A percentile compares a stretch with the other conserved stretches of the same genome.
These are phyloP conservation scores for Corynascus novoguineensis DNA, from an alignment of 495 filamentous ascomycete species.

Conservation along the genomic window DNA sequence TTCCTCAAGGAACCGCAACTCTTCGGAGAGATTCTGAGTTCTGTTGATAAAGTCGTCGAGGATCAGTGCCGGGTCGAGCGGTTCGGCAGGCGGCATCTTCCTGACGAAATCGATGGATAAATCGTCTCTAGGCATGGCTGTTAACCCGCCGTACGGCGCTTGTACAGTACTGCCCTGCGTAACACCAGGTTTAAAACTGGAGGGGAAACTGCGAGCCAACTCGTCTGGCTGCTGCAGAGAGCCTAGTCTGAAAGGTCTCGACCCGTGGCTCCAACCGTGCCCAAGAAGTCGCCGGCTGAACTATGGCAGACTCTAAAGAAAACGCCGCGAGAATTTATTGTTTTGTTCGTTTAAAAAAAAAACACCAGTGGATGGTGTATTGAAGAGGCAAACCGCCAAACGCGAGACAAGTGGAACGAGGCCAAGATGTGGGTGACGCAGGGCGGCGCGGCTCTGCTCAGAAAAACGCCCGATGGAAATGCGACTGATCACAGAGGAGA, in stretches of 20 bases:
- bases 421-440: constrained; percentile 12
- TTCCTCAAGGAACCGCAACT: constrained; percentile 88
- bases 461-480: not conserved
- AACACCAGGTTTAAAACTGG: not conserved
- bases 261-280: not conserved
- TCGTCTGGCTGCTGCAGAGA: not conserved
- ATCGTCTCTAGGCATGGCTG: constrained; percentile 58
- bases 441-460: not conserved
- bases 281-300: not conserved
- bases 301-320: not conserved
- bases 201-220: not conserved
- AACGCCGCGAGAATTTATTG: not conserved
- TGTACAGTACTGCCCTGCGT: constrained; percentile 12
- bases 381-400: not conserved
- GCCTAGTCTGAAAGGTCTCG: not conserved
- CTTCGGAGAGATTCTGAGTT: constrained; percentile 83
- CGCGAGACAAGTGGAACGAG: constrained; percentile 7
- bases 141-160: constrained; percentile 32
- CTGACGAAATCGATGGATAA: constrained; percentile 54
- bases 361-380: not conserved
- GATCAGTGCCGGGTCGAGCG: constrained; percentile 74
- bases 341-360: not conserved
- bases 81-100: constrained; percentile 48
- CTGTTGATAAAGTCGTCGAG: constrained; percentile 86
- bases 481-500: constrained; percentile 11